Percentiles rank a stretch among this genome's conserved stretches.
phyloP scores from a whole-genome alignment of 1,284 basidiomycete genomes.

The Porodaedalea pini region DNA sequence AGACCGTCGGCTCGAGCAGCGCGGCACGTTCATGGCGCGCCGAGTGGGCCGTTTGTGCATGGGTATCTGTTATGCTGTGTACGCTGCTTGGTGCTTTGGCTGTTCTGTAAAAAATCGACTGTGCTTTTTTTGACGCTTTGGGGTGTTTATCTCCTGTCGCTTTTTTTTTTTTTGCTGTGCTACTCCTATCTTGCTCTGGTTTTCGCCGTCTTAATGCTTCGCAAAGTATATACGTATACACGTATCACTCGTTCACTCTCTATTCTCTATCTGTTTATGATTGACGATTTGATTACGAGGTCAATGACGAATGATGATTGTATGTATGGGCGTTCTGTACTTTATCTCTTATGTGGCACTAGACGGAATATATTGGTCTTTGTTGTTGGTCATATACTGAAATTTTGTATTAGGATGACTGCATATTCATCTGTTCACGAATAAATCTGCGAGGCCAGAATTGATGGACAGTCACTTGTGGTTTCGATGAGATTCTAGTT shows the following conservation, averaged over 20 bases:
- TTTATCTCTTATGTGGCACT: too few species aligned
- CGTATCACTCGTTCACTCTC: background rate
- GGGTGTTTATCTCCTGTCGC: background rate
- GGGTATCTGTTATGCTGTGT: background rate
- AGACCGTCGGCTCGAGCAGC: background rate
- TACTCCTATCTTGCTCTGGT: too few species aligned
- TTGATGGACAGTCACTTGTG: too few species aligned
- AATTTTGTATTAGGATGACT: too few species aligned
- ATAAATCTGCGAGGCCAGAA: too few species aligned
- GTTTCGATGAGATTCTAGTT: too few species aligned
- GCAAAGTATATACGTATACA: slow-evolving; percentile 5
- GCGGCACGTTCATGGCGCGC: background rate
- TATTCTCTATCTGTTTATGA: too few species aligned
- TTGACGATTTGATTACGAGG: too few species aligned
- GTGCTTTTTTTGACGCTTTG: background rate
- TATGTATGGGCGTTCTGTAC: too few species aligned
- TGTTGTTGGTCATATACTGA: too few species aligned
- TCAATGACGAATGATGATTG: too few species aligned
- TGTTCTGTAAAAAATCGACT: background rate
- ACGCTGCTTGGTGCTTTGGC: background rate
- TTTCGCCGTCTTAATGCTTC: background rate
- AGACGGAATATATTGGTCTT: too few species aligned
- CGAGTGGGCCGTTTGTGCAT: background rate
- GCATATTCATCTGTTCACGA: background rate
- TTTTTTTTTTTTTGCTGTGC: background rate